Evolutionary conservation across 768 basidiomycete species (phyloP).

Genomic region (Termitomyces bulborhizus): DNA sequence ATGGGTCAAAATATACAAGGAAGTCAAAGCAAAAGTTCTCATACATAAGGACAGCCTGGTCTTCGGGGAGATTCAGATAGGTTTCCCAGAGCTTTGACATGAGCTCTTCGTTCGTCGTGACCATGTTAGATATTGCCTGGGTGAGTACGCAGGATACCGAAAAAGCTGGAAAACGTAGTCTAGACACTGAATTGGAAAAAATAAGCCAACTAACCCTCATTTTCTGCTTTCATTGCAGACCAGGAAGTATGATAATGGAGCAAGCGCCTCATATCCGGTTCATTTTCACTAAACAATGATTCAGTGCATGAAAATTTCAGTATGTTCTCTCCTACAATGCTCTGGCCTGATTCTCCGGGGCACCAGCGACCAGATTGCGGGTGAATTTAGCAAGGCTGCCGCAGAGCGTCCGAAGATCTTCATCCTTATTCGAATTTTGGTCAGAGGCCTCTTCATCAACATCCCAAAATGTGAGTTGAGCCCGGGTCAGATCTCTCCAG

Average conservation of each 20-base stretch:
- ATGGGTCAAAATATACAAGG: conserved; percentile 12
- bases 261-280: conserved; percentile 61
- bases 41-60: conserved; percentile 72
- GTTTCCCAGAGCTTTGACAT: conserved; percentile 55
- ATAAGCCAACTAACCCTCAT: conserved; percentile 37
- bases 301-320: conserved; percentile 1
- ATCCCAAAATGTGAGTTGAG: conserved; percentile 47
- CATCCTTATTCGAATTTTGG: conserved; percentile 22
- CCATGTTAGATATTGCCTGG: conserved; percentile 79
- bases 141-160: conserved; percentile 58
- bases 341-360: conserved; percentile 60
- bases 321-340: conserved; percentile 57
- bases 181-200: background rate
- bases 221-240: conserved; percentile 52
- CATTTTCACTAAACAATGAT: conserved; percentile 48
- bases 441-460: conserved; percentile 33
- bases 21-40: conserved; percentile 14
- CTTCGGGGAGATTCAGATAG: conserved; percentile 64
- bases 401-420: conserved; percentile 33
- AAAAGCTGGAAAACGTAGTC: conserved; percentile 38
- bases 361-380: conserved; percentile 77
- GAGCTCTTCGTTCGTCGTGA: conserved; percentile 64
- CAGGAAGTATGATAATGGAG: conserved; percentile 76
- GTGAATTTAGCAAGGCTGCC: conserved; percentile 69
- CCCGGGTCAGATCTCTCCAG: conserved; percentile 48